Evolutionary conservation across 208 protist species (phyloP), one percentile per base, ranked within the genome.

Genomic region (Acanthamoeba lenticulata): DNA sequence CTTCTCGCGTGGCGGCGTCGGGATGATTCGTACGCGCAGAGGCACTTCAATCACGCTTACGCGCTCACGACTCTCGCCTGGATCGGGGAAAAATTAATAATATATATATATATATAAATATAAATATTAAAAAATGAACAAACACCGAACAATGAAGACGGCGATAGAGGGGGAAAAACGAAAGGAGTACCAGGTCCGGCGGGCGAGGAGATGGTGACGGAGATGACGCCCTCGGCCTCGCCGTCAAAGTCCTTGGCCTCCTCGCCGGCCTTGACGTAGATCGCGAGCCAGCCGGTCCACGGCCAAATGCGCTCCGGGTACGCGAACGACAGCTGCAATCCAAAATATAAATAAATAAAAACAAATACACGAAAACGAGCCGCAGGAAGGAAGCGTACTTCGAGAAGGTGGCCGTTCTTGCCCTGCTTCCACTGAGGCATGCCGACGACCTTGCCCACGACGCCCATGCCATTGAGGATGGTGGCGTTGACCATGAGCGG

Each of bases 401-500:
- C 91, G 65, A 88, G 45, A n/a, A 72, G 44, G 36, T 83, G 47
- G 2, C 72, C 69, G 19, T 94, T 83, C 32, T 57, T 52, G 34
- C 69, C 88, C 32, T 69, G 94, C 36, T 81, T 55, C 49, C 77
- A 93, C n/a, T 79, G 42, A 17, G 94, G 91, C 24, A 27, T 55
- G 52, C 42, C 60, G 3, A 92, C 57, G 69, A 97, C 67, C 49
- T 90, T 32, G 9, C 96, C 93, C 7, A 47, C 62, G 2, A 97
- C 93, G 60, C 79, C 77, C 94, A 98, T 95, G n/a, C 94, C 95
- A 94, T 99, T 99, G 15, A 98, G 67, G 24, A 99, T 94, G 17
- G 98, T 99, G 0, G 99, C 32, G 95, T 99, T 99, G 62, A 99
- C 95, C 11, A 98, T 94, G 0, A 99, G 52, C 24, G 98, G 97